Evolutionary conservation across 805 yeast species (phyloP).

Genomic region (Crinitomyces ghanaensis): DNA sequence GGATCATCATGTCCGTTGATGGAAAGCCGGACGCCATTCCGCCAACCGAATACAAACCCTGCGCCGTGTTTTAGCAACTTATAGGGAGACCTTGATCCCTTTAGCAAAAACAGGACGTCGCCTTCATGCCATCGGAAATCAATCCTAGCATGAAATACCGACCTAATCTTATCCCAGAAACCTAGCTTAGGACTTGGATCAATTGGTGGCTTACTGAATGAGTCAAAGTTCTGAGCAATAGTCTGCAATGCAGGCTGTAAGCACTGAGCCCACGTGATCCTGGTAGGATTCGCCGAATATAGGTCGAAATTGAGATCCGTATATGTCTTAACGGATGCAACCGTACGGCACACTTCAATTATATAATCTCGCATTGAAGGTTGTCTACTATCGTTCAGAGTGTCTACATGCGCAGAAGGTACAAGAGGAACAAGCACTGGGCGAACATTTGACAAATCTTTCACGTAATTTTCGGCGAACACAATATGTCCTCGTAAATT

Average conservation of each 20-base stretch:
- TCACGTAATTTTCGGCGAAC: slow-evolving; percentile 52
- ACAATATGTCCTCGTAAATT: slow-evolving; percentile 51
- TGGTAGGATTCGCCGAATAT: slow-evolving; percentile 44
- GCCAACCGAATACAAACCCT: slow-evolving; percentile 70
- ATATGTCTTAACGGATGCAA: slow-evolving; percentile 63
- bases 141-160: slow-evolving; percentile 63
- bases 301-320: slow-evolving; percentile 48
- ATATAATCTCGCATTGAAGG: slow-evolving; percentile 37
- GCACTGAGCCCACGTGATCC: slow-evolving; percentile 76
- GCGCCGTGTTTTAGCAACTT: slow-evolving; percentile 51
- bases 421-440: slow-evolving; percentile 52
- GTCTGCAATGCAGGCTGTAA: slow-evolving; percentile 79
- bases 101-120: slow-evolving; percentile 31
- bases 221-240: slow-evolving; percentile 63
- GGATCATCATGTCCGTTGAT: slow-evolving; percentile 63
- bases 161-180: slow-evolving; percentile 83
- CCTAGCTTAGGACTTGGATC: slow-evolving; percentile 82
- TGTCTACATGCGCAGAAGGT: slow-evolving; percentile 23
- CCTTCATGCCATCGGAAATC: slow-evolving; percentile 39
- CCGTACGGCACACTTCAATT: slow-evolving; percentile 58
- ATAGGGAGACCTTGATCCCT: slow-evolving; percentile 76
- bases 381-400: slow-evolving; percentile 22
- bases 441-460: slow-evolving; percentile 42
- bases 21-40: slow-evolving; percentile 44
- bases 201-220: slow-evolving; percentile 78